Evolutionary conservation across 257 asterid genomes (phyloP), one percentile per base, ranked within the genome.

Genomic region (Solanum habrochaites): DNA sequence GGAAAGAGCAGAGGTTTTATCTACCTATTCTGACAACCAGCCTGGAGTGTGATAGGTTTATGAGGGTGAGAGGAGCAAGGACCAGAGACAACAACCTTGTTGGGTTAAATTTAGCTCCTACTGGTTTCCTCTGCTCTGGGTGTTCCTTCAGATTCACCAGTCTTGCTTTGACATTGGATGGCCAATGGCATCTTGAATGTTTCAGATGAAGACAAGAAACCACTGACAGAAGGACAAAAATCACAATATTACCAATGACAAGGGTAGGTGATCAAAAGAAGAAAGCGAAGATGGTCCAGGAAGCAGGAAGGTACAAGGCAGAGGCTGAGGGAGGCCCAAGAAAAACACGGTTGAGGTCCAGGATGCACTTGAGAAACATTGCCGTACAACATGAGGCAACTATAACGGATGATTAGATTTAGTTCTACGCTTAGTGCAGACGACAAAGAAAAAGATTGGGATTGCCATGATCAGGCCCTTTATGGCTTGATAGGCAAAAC

Each of bases 211-310:
- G 91, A 89, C 31, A 89, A 85, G 87, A n/a, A n/a, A 89, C 91
- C 42, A 90, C 91, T 0, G 91, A 16, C 91, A 90, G 87, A 87
- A 87, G 89, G 87, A 86, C 85, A 89, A 90, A 90, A 77, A 90
- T 90, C 47, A 89, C 90, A n/a, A n/a, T 27, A 90, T 90, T 18
- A 90, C 90, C 21, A 90, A 88, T 60, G 91, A 90, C 86, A 88
- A 89, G 70, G 92, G 91, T 25, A 89, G 91, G 71, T 37, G 87
- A 9, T 88, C 92, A 2, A 90, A 90, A 88, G 90, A 90, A 16
- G 92, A 90, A 73, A 88, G 92, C 89, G 66, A 89, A 89, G 89
- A 87, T 89, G 92, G 90, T 89, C 9, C 89, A 90, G 47, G 92
- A 90, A 58, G 91, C 92, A 0, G 90, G 88, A 85, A 89, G 52